Evolutionary conservation across 2,329 filamentous ascomycete genomes (phyloP), one percentile per base, ranked within the genome.

Genomic region (Penicillium sp.): DNA sequence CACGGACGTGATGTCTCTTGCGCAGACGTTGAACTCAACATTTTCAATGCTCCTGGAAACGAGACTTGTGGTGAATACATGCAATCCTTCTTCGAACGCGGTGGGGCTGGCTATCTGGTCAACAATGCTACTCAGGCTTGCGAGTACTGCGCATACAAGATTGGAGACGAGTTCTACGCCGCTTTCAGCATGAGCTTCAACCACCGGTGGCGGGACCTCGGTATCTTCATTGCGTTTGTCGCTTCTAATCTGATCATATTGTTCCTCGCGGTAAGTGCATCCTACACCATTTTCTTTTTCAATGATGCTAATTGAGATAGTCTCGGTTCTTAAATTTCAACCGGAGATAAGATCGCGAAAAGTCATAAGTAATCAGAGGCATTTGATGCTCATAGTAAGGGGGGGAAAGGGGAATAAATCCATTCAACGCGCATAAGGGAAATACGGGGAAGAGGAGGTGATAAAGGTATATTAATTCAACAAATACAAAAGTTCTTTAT

Each of bases 111-210:
- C 0, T 95, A 95, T 61, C 68, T 96, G 2, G 78, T 83, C 30
- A 77, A 85, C 62, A 87, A 88, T 59, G 76, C 78, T 1, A 89
- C 88, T 0, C 81, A 75, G 40, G 73, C 78, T 18, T 96, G 91
- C 74, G 77, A 87, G 64, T 96, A 95, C 75, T 96, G 91, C 66
- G 89, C 90, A 0, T 95, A 85, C 75, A 85, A 82, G 55, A 75
- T 89, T 10, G 91, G 91, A 24, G 88, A 96, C 59, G 80, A 96
- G 74, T 96, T 93, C 66, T 95, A 89, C 67, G 67, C 76, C 46
- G 79, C 83, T 0, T 79, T 95, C 15, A 80, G 81, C 2, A 81
- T 95, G 64, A 76, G 74, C 2, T 96, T 87, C 62, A 75, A 76
- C 36, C 73, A 89, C 58, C 78, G 91, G 13, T 96, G 91, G 91